Base-by-base conservation (phyloP, 192 early-diverging fungal genomes). In the Gamsiella multidivaricata region DNA sequence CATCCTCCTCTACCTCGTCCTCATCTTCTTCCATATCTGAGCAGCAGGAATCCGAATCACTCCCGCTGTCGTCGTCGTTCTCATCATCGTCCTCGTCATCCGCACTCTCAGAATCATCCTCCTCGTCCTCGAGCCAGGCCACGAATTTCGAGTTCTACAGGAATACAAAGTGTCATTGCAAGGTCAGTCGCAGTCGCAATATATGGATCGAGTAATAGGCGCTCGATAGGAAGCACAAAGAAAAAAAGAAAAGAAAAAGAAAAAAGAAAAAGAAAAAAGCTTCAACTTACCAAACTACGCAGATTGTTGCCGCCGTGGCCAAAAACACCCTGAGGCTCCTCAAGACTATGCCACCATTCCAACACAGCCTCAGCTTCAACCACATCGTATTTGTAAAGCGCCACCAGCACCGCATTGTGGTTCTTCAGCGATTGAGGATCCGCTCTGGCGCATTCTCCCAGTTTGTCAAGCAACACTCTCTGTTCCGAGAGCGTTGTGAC, bases 371-470 rank as follows among this genome's bases (percentile, higher is more conserved):
- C 80, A 12, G 55, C 69, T 9, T 84, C 80, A 5, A 86, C 57
- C 18, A 86, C 80, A 46, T 86, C 72, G 37, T 72, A 72, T 52
- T 86, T 86, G 60, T 78, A 84, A 2, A 86, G 56, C 43, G 81
- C 71, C 20, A 86, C 52, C 7, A 86, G 55, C 11, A 83, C 34
- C 12, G 46, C 71, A 62, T 57, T 82, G 55, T 57, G 78, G 78
- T 66, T 83, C 49, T 33, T 82, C 53, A 67, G 59, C 69, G 36
- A 63, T 37, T 37, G 53, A 32, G 26, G 32, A 41, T 57, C 29
- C 25, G 26, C 34, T 39, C 34, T 59, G 34, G 42, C 62, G 15
- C 43, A 59, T 23, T 34, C n/a, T 20, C 43, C 85, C 4, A 79
- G 47, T 9, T 49, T 47, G 12, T 80, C 49, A 0, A 86, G 59